Evolutionary conservation across 352 stramenopile species (phyloP).

Genomic region (Pythium dissotocum): DNA sequence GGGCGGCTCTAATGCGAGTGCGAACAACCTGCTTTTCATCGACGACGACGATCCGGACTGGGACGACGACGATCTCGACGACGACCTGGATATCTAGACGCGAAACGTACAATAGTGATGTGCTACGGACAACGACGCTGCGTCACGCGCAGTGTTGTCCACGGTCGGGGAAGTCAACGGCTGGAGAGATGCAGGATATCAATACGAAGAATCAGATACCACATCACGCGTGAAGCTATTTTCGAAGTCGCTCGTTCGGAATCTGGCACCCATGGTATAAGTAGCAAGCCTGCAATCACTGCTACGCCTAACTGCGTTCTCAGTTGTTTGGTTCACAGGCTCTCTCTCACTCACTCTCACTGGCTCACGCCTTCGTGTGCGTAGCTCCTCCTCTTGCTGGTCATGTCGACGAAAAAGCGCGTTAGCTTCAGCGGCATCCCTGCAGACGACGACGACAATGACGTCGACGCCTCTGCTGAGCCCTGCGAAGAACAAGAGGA

Average conservation of each 20-base stretch:
- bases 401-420: constrained; percentile 25
- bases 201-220: neutral
- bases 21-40: constrained; percentile 65
- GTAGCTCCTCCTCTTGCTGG: neutral
- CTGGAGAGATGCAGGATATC: neutral
- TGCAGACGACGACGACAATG: neutral
- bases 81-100: constrained; percentile 45
- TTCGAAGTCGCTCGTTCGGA: neutral
- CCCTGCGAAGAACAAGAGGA: constrained; percentile 3
- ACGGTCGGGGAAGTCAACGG: neutral
- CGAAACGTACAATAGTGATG: neutral
- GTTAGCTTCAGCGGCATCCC: constrained; percentile 24
- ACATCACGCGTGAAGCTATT: neutral
- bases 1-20: constrained; percentile 2
- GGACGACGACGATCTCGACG: constrained; percentile 52
- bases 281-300: neutral
- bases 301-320: neutral
- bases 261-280: neutral
- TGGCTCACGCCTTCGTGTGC: neutral
- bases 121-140: neutral
- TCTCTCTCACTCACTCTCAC: neutral
- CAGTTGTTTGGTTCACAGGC: neutral
- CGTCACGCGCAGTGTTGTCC: constrained; percentile 8
- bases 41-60: constrained; percentile 81
- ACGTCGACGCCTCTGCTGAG: neutral